phyloP scores from a whole-genome alignment of 129 eudicot genomes.

The Centella asiatica region DNA sequence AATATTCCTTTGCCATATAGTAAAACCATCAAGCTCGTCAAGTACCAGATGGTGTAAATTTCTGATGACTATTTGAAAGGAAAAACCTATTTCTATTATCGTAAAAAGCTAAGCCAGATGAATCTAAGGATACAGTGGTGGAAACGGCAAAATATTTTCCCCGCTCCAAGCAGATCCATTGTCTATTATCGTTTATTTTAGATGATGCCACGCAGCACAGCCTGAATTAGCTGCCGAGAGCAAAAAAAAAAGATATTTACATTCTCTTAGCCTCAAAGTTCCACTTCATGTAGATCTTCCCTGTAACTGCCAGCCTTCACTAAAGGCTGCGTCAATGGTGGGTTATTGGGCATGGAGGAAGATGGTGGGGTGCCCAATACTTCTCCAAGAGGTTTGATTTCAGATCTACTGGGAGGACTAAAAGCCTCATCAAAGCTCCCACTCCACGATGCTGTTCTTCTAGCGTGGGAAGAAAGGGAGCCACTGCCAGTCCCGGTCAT shows the following conservation, averaged over 20 bases:
- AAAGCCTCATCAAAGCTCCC: slow-evolving; percentile 41
- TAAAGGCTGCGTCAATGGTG: slow-evolving; percentile 22
- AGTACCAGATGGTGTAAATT: slow-evolving; percentile 6
- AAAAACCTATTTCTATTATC: not conserved
- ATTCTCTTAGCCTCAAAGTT: slow-evolving; percentile 35
- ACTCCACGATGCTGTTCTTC: slow-evolving; percentile 90
- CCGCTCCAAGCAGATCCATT: not conserved
- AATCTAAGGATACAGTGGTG: slow-evolving; percentile 9
- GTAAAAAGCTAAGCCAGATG: slow-evolving; percentile 17
- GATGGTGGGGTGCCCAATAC: slow-evolving; percentile 35
- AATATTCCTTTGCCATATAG: slow-evolving; percentile 5
- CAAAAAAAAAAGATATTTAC: slow-evolving; percentile 29
- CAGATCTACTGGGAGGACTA: slow-evolving; percentile 26
- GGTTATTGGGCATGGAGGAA: slow-evolving; percentile 33
- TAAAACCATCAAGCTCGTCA: slow-evolving; percentile 13
- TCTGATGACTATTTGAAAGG: not conserved
- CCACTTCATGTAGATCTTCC: slow-evolving; percentile 79
- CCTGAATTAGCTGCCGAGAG: slow-evolving; percentile 10
- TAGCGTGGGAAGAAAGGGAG: slow-evolving; percentile 42
- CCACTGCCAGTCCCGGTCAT: slow-evolving; percentile 9
- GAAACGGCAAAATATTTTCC: not conserved
- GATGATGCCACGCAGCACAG: not conserved
- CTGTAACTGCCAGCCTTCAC: slow-evolving; percentile 43
- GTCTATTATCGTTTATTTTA: not conserved
- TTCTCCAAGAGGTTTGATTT: slow-evolving; percentile 41